These are phyloP conservation scores for Hyaloperonospora arabidopsidis DNA, from an alignment of 352 stramenopile genomes.

Conservation along the genomic window DNA sequence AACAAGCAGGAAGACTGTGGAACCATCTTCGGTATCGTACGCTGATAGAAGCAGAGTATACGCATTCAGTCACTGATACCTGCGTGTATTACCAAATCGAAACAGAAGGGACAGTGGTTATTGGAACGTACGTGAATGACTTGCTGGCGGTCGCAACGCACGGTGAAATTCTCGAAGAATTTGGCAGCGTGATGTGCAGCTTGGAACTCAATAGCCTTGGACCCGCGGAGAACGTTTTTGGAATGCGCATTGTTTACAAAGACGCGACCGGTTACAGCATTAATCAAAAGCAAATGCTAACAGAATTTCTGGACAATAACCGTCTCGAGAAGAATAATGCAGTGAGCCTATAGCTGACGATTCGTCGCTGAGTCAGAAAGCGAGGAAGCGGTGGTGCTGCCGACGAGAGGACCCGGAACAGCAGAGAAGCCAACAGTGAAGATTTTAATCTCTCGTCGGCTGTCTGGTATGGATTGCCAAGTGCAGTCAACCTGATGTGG, in stretches of 20 bases:
- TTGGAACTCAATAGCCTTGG: slow-evolving; percentile 1
- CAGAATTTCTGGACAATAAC: background rate
- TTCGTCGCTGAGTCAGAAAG: background rate
- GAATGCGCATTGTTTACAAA: background rate
- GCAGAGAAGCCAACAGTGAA: background rate
- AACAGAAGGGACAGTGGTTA: background rate
- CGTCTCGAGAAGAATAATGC: background rate
- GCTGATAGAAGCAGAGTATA: background rate
- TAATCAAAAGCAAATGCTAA: background rate
- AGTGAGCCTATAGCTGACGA: background rate
- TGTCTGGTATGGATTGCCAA: too few relatives aligned
- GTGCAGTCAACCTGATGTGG: background rate
- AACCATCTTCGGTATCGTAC: background rate
- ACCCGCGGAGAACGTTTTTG: background rate
- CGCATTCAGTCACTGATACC: background rate
- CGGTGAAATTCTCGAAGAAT: background rate
- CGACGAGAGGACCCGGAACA: background rate
- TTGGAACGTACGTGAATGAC: background rate
- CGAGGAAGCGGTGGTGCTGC: background rate
- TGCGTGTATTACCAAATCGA: too few relatives aligned
- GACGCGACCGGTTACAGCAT: background rate
- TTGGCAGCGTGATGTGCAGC: background rate
- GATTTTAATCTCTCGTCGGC: background rate
- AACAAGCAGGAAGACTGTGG: slow-evolving; percentile 1
- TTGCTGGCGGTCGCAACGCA: background rate